Evolutionary conservation across 768 basidiomycete genomes (phyloP).

Genomic region (Gloeostereum incarnatum): DNA sequence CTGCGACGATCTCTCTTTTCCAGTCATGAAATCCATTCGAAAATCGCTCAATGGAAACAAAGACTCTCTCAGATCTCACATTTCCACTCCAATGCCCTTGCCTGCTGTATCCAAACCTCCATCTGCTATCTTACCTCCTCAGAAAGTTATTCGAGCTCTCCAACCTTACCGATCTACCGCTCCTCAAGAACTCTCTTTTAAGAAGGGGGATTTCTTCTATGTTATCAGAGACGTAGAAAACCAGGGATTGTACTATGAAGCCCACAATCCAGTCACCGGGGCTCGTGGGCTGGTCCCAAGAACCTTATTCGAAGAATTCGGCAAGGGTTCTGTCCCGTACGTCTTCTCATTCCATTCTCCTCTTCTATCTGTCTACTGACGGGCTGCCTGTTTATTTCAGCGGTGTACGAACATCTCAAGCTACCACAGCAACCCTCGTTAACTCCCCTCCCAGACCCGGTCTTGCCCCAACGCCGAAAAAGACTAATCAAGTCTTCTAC

Average conservation of each 20-base stretch:
- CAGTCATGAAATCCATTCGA: slow-evolving; percentile 71
- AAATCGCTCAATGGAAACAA: slow-evolving; percentile 69
- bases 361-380: slow-evolving; percentile 7
- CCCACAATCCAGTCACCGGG: slow-evolving; percentile 87
- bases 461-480: slow-evolving; percentile 19
- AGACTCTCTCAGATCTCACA: slow-evolving; percentile 49
- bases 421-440: slow-evolving; percentile 13
- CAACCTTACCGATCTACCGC: slow-evolving; percentile 53
- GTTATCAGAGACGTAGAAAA: slow-evolving; percentile 68
- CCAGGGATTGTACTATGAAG: slow-evolving; percentile 75
- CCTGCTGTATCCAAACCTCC: slow-evolving; percentile 64
- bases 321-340: slow-evolving; percentile 59
- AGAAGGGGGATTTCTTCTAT: slow-evolving; percentile 96
- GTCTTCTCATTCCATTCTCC: slow-evolving; percentile 16
- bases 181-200: slow-evolving; percentile 83
- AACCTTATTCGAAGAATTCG: slow-evolving; percentile 84
- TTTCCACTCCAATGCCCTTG: slow-evolving; percentile 61
- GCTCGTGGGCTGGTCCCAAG: slow-evolving; percentile 88
- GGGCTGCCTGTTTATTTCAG: slow-evolving; percentile 6
- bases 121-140: slow-evolving; percentile 70
- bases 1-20: slow-evolving; percentile 8
- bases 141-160: slow-evolving; percentile 91
- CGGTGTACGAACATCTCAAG: slow-evolving; percentile 36
- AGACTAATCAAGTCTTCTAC: slow-evolving; percentile 67
- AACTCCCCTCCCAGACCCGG: slow-evolving; percentile 14